phyloP scores from a whole-genome alignment of 2,329 filamentous ascomycete genomes.

The Cytospora piceicola region DNA sequence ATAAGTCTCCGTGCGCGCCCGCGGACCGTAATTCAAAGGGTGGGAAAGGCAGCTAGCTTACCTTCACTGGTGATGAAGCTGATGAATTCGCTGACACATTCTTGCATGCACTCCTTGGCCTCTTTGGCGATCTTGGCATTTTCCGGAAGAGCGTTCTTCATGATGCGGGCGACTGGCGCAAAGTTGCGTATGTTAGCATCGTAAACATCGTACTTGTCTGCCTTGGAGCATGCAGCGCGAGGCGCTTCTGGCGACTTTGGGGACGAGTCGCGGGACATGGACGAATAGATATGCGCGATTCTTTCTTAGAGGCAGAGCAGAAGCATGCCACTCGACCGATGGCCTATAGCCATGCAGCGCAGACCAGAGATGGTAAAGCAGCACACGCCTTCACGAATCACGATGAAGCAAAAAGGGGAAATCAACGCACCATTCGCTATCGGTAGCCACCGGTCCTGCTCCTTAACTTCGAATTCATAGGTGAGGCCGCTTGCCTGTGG shows the following conservation, averaged over 20 bases:
- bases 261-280: constrained; percentile 65
- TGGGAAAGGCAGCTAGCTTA: constrained; percentile 53
- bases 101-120: constrained; percentile 99
- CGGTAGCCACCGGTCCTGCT: constrained; percentile 98
- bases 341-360: constrained; percentile 39
- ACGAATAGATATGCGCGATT: constrained; percentile 41
- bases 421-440: constrained; percentile 98
- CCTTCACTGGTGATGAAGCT: constrained; percentile 99
- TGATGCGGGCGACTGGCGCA: constrained; percentile 96
- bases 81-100: constrained; percentile 99
- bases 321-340: constrained; percentile 52
- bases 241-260: constrained; percentile 55
- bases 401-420: constrained; percentile 40
- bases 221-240: constrained; percentile 48
- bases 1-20: constrained; percentile 33
- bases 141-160: constrained; percentile 96
- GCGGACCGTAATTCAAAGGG: constrained; percentile 22
- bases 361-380: constrained; percentile 37
- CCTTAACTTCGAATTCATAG: constrained; percentile 98
- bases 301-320: constrained; percentile 47
- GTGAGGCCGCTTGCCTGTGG: constrained; percentile 74
- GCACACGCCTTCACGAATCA: constrained; percentile 41
- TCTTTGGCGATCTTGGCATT: constrained; percentile 99
- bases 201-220: constrained; percentile 58
- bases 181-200: constrained; percentile 96